These are phyloP conservation scores for Fusarium miscanthi DNA, from an alignment of 2,329 filamentous ascomycete genomes.

Conservation along the genomic window DNA sequence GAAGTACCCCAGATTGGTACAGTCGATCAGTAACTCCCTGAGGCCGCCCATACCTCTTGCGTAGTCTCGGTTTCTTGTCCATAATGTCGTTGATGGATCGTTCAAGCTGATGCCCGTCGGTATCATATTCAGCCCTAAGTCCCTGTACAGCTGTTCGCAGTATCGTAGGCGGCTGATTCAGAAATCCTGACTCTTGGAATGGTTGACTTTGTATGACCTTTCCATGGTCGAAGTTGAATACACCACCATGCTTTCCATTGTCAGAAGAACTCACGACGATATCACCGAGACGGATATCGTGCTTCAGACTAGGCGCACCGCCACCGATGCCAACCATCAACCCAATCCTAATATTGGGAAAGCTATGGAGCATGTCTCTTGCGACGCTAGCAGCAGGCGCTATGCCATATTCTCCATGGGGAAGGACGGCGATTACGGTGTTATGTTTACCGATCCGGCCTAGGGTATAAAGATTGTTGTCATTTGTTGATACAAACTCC, in stretches of 20 bases:
- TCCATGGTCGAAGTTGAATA: constrained; percentile 41
- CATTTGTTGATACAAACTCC: constrained; percentile 39
- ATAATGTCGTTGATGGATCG: neutral
- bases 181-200: neutral
- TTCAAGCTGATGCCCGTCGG: neutral
- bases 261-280: constrained; percentile 22
- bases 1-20: neutral
- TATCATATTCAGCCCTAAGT: fast-evolving
- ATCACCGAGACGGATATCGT: constrained; percentile 48
- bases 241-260: neutral
- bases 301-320: constrained; percentile 46
- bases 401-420: constrained; percentile 25
- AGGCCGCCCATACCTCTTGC: neutral
- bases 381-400: constrained; percentile 40
- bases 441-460: constrained; percentile 35
- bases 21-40: fast-evolving
- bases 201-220: constrained; percentile 20
- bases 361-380: constrained; percentile 47
- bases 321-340: constrained; percentile 36
- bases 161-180: neutral
- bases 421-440: constrained; percentile 29
- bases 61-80: neutral
- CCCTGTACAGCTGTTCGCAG: neutral
- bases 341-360: constrained; percentile 45
- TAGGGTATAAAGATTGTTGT: constrained; percentile 22